These are phyloP conservation scores for Nidula niveotomentosa DNA, from an alignment of 1,284 basidiomycete species.

Conservation along the genomic window DNA sequence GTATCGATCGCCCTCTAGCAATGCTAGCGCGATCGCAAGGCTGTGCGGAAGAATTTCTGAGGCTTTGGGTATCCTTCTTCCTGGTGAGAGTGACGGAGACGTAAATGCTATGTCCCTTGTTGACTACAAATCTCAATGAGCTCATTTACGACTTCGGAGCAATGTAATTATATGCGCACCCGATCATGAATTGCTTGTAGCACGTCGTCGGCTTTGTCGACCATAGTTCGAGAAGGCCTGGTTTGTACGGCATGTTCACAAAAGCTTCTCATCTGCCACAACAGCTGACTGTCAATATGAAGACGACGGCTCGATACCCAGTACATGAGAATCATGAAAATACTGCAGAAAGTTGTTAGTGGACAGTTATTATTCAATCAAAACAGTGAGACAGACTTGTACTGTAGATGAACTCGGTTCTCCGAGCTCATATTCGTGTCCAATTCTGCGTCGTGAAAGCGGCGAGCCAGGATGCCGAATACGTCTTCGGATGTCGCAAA, in stretches of 20 bases:
- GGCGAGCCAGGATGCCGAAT: slow-evolving; percentile 28
- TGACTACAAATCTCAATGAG: slow-evolving; percentile 4
- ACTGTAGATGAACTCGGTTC: slow-evolving; percentile 26
- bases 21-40: slow-evolving; percentile 39
- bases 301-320: slow-evolving; percentile 33
- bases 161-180: slow-evolving; percentile 5
- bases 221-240: slow-evolving; percentile 26
- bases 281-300: slow-evolving; percentile 25
- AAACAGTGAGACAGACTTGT: slow-evolving; percentile 23
- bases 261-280: slow-evolving; percentile 33
- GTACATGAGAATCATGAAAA: slow-evolving; percentile 32
- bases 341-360: slow-evolving; percentile 17
- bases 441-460: slow-evolving; percentile 31
- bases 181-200: slow-evolving; percentile 19
- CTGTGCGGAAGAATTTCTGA: slow-evolving; percentile 30
- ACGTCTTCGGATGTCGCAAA: slow-evolving; percentile 38
- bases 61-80: slow-evolving; percentile 21
- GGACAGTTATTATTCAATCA: no score
- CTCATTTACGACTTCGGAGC: background rate
- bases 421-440: slow-evolving; percentile 15
- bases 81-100: slow-evolving; percentile 16
- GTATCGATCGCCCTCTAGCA: slow-evolving; percentile 41
- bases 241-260: slow-evolving; percentile 24
- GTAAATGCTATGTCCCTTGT: slow-evolving; percentile 7
- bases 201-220: slow-evolving; percentile 28